Evolutionary conservation across 2,329 filamentous ascomycete genomes (phyloP).

Genomic region (Exophiala phaeomuriformis): DNA sequence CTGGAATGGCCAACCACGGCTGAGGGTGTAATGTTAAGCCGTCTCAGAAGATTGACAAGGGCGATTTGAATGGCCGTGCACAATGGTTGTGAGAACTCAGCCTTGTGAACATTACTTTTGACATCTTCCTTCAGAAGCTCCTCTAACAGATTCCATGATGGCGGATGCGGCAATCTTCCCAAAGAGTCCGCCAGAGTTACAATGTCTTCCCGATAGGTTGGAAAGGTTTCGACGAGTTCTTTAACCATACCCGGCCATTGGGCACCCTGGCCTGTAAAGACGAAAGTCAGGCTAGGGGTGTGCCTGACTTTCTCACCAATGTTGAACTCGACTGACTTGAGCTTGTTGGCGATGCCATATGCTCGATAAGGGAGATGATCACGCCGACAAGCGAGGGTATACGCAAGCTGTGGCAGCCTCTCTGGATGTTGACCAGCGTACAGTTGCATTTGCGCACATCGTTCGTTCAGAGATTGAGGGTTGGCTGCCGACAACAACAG

Average conservation of each 20-base stretch:
- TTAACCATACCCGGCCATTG: slow-evolving; percentile 23
- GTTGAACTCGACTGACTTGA: not conserved
- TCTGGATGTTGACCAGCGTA: not conserved
- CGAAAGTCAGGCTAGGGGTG: not conserved
- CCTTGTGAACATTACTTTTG: slow-evolving; percentile 22
- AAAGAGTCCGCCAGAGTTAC: not conserved
- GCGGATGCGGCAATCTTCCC: not conserved
- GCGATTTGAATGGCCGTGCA: slow-evolving; percentile 33
- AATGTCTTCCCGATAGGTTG: not conserved
- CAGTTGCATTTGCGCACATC: not conserved
- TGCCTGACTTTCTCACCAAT: not conserved
- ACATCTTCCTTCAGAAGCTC: slow-evolving; percentile 13
- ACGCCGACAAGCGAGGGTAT: slow-evolving; percentile 10
- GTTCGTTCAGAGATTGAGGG: not conserved
- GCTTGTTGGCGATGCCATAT: not conserved
- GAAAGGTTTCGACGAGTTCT: slow-evolving; percentile 17
- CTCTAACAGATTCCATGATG: slow-evolving; percentile 12
- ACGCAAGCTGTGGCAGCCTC: slow-evolving; percentile 8
- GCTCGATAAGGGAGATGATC: slow-evolving; percentile 1
- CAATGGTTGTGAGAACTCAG: slow-evolving; percentile 31
- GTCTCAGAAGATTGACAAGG: slow-evolving; percentile 29
- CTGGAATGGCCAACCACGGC: slow-evolving; percentile 29
- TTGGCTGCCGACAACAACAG: not conserved
- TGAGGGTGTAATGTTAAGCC: slow-evolving; percentile 26
- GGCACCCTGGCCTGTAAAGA: slow-evolving; percentile 26